Evolutionary conservation across 371 early-diverging fungal genomes (phyloP).

Genomic region (Astathelohania contejeani): DNA sequence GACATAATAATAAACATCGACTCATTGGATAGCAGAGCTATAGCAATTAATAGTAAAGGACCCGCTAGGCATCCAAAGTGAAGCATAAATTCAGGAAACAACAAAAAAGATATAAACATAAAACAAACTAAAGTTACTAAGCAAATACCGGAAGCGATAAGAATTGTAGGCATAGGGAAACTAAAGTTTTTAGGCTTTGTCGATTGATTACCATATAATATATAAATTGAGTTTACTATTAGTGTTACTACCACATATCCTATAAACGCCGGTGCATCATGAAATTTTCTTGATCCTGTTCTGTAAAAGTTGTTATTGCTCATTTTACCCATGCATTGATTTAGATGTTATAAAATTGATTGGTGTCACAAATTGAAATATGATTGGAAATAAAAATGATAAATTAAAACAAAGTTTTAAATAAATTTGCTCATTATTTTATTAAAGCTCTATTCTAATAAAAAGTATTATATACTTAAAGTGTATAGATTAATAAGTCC

Average conservation of each 20-base stretch:
- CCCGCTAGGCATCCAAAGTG: neutral
- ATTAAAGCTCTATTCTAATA: too few relatives aligned
- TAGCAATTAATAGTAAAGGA: neutral
- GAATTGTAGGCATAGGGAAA: neutral
- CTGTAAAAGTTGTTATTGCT: neutral
- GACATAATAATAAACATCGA: neutral
- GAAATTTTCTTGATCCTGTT: constrained; percentile 5
- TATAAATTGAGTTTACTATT: neutral
- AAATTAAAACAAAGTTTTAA: too few relatives aligned
- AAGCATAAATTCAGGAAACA: neutral
- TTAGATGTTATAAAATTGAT: too few relatives aligned
- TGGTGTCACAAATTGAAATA: too few relatives aligned
- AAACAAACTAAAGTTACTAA: too few relatives aligned
- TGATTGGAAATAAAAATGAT: too few relatives aligned
- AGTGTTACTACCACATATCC: constrained; percentile 8
- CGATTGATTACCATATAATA: neutral
- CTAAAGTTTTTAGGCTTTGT: neutral
- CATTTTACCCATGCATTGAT: too few relatives aligned
- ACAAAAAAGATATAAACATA: too few relatives aligned
- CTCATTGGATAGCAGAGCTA: neutral
- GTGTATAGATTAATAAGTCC: too few relatives aligned
- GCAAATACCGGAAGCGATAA: neutral
- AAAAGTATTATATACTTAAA: too few relatives aligned
- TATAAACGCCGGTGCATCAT: constrained; percentile 34
- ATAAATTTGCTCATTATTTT: too few relatives aligned